Conservation (phyloP, 768 basidiomycete species). For the Rhodotorula paludigena region DNA sequence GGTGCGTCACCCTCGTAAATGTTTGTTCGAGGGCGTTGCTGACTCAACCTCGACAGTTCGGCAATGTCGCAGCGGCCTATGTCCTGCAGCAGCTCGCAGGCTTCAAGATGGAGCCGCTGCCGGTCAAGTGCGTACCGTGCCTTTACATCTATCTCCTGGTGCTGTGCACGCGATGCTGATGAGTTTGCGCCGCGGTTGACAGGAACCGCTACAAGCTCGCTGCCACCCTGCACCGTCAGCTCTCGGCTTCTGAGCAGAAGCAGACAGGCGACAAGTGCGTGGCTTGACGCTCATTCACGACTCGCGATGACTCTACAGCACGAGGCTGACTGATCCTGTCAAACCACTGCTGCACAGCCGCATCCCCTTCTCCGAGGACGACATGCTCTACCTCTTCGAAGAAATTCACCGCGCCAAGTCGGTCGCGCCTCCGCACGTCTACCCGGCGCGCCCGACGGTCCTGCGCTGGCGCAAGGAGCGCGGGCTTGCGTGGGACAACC, state of each 20-base stretch:
- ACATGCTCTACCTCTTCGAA: conserved; percentile 77
- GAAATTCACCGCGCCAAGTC: conserved; percentile 72
- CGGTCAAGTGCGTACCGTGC: conserved; percentile 65
- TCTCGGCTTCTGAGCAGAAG: conserved; percentile 29
- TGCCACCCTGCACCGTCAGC: conserved; percentile 30
- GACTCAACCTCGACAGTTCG: too few species aligned
- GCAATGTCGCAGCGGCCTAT: conserved; percentile 81
- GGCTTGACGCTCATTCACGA: too few species aligned
- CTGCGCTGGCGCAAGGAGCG: conserved; percentile 70
- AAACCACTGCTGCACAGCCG: conserved; percentile 53
- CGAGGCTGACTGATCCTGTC: neutral
- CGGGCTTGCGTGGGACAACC: conserved; percentile 70
- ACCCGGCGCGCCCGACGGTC: conserved; percentile 67
- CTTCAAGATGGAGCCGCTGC: conserved; percentile 79
- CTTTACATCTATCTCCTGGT: neutral
- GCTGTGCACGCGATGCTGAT: too few species aligned
- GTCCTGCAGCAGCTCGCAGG: conserved; percentile 78
- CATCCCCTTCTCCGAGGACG: conserved; percentile 74
- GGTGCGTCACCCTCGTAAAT: too few species aligned
- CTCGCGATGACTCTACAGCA: too few species aligned
- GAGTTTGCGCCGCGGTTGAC: too few species aligned
- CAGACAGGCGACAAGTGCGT: conserved; percentile 33
- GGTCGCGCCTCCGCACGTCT: conserved; percentile 64
- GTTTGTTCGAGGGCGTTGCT: too few species aligned
- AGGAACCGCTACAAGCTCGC: conserved; percentile 38